Evolutionary conservation across 2,329 filamentous ascomycete genomes (phyloP).

Genomic region (Epichloe uncinata): DNA sequence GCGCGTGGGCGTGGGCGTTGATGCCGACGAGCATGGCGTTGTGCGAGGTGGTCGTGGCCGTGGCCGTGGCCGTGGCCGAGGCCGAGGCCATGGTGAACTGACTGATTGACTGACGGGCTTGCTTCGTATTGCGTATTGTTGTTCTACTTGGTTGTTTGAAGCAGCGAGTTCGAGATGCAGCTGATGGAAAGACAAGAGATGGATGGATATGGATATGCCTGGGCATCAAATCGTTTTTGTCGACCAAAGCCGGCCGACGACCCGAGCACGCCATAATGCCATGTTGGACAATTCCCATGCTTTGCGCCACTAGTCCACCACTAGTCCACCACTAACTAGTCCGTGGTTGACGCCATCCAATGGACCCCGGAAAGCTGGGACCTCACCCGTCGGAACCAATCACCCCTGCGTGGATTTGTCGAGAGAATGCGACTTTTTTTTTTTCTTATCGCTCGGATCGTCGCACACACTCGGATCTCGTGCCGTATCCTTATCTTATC

Average conservation of each 20-base stretch:
- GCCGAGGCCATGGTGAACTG: background rate
- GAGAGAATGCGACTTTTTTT: background rate
- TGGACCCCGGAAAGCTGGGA: background rate
- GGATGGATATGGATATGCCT: too few relatives aligned
- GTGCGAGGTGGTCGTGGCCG: constrained; percentile 21
- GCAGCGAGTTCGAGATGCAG: too few relatives aligned
- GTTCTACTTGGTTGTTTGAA: too few relatives aligned
- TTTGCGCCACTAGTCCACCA: too few relatives aligned
- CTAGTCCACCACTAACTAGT: too few relatives aligned
- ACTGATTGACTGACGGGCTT: background rate
- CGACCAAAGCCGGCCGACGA: background rate
- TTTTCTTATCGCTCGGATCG: background rate
- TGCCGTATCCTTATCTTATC: background rate
- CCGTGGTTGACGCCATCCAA: constrained; percentile 21
- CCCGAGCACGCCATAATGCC: constrained; percentile 1
- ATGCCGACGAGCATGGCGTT: constrained; percentile 51
- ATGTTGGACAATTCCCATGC: background rate
- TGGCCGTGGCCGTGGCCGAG: constrained; percentile 18
- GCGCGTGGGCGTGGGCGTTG: constrained; percentile 56
- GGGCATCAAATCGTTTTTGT: too few relatives aligned
- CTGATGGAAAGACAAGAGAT: too few relatives aligned
- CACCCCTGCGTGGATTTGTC: background rate
- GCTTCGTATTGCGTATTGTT: background rate
- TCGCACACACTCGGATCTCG: too few relatives aligned
- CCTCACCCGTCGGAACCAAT: constrained; percentile 9